Percentiles rank a stretch among this genome's conserved stretches.
Evolutionary conservation across 2,329 filamentous ascomycete genomes (phyloP).

Genomic region (Coniochaeta sp.): DNA sequence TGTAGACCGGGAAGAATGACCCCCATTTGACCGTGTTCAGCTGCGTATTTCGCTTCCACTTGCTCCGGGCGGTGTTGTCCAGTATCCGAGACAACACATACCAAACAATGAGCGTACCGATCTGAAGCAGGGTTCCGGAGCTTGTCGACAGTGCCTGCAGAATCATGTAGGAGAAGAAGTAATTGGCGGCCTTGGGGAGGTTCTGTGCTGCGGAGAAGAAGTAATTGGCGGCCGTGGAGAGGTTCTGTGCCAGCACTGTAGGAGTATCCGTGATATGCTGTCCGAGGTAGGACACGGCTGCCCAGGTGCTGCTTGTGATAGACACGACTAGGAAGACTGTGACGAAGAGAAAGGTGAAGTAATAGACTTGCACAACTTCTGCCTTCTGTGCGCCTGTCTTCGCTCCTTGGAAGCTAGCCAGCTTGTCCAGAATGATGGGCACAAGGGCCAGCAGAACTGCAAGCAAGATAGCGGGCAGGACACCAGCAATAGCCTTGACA

Average conservation of each 20-base stretch:
- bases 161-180: slow-evolving; percentile 98
- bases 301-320: slow-evolving; percentile 63
- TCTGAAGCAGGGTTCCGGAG: slow-evolving; percentile 79
- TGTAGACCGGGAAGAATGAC: slow-evolving; percentile 90
- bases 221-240: slow-evolving; percentile 87
- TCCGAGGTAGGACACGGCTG: slow-evolving; percentile 50
- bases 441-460: slow-evolving; percentile 72
- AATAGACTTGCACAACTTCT: slow-evolving; percentile 83
- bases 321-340: slow-evolving; percentile 93
- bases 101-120: slow-evolving; percentile 72
- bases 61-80: slow-evolving; percentile 73
- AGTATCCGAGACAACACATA: slow-evolving; percentile 73
- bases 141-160: slow-evolving; percentile 88
- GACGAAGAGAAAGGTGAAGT: slow-evolving; percentile 90
- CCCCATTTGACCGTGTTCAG: slow-evolving; percentile 81
- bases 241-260: slow-evolving; percentile 62
- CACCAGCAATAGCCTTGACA: slow-evolving; percentile 65
- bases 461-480: slow-evolving; percentile 72
- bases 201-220: slow-evolving; percentile 90
- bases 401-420: slow-evolving; percentile 68
- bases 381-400: slow-evolving; percentile 75
- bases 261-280: slow-evolving; percentile 60
- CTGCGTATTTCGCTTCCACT: slow-evolving; percentile 78
- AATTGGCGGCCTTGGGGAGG: slow-evolving; percentile 81
- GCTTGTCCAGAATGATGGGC: slow-evolving; percentile 67